Evolutionary conservation across 2,329 filamentous ascomycete genomes (phyloP).

Genomic region (Epichloe festucae): DNA sequence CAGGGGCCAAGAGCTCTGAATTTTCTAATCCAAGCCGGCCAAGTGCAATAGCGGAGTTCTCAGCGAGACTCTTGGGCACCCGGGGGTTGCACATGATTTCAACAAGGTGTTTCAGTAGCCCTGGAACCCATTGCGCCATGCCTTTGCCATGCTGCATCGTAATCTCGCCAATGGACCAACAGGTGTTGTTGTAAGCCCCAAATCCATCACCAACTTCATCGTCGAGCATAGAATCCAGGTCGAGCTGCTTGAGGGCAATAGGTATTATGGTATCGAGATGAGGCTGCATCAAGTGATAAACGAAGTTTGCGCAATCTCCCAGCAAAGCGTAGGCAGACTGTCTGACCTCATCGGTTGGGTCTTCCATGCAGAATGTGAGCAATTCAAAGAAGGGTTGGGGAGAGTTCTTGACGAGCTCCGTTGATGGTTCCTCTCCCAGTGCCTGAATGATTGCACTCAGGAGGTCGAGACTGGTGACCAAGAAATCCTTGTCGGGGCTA

Average conservation of each 20-base stretch:
- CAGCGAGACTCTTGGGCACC: constrained; percentile 74
- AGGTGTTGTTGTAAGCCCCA: constrained; percentile 94
- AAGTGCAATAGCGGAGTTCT: constrained; percentile 89
- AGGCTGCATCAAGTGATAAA: constrained; percentile 68
- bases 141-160: constrained; percentile 63
- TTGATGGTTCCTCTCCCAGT: constrained; percentile 58
- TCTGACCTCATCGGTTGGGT: constrained; percentile 79
- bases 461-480: constrained; percentile 88
- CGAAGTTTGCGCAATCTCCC: constrained; percentile 87
- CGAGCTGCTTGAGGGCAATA: constrained; percentile 75
- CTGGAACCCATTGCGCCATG: constrained; percentile 65
- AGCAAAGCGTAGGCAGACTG: constrained; percentile 93
- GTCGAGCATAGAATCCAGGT: constrained; percentile 62
- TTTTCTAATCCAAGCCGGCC: constrained; percentile 76
- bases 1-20: constrained; percentile 61
- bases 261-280: constrained; percentile 64
- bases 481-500: constrained; percentile 86
- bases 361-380: constrained; percentile 82
- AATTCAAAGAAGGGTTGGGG: constrained; percentile 84
- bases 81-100: constrained; percentile 76
- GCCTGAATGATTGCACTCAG: constrained; percentile 89
- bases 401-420: constrained; percentile 61
- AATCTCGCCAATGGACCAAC: constrained; percentile 93
- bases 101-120: constrained; percentile 63
- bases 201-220: constrained; percentile 77